Conservation (phyloP, 164 flowering plant genomes). For the Paratinospora sagittata region DNA sequence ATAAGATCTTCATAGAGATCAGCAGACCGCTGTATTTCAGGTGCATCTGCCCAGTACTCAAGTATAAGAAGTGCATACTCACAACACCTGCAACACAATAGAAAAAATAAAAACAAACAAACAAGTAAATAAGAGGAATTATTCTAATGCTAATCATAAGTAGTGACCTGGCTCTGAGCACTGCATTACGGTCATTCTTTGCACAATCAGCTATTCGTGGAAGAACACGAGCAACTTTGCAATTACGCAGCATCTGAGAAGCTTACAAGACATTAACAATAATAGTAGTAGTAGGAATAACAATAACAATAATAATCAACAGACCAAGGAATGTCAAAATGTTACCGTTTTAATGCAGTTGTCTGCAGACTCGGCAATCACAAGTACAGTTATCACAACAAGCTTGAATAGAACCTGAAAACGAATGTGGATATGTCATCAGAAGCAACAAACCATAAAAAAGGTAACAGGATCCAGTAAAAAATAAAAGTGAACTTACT, state of each 20-base stretch:
- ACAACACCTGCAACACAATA: constrained; percentile 64
- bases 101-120: constrained; percentile 2
- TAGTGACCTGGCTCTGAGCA: constrained; percentile 86
- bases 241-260: constrained; percentile 90
- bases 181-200: constrained; percentile 85
- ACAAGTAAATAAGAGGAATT: background rate
- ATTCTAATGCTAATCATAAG: background rate
- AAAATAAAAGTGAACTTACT: constrained; percentile 38
- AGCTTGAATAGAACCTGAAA: constrained; percentile 95
- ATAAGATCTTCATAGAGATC: constrained; percentile 94
- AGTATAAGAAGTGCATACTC: constrained; percentile 90
- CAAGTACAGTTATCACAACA: constrained; percentile 98
- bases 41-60: constrained; percentile 99
- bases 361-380: constrained; percentile 97
- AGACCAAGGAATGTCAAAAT: background rate
- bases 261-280: constrained; percentile 6
- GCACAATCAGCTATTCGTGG: constrained; percentile 91
- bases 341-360: constrained; percentile 96
- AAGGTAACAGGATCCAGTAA: background rate
- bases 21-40: constrained; percentile 95
- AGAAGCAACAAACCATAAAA: background rate
- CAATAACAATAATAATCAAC: background rate
- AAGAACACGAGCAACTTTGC: constrained; percentile 89
- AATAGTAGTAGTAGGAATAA: background rate
- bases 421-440: background rate